Percentiles rank a stretch among this genome's conserved stretches.
phyloP scores from a whole-genome alignment of 345 rosid genomes.

The Eucalyptus rudis region DNA sequence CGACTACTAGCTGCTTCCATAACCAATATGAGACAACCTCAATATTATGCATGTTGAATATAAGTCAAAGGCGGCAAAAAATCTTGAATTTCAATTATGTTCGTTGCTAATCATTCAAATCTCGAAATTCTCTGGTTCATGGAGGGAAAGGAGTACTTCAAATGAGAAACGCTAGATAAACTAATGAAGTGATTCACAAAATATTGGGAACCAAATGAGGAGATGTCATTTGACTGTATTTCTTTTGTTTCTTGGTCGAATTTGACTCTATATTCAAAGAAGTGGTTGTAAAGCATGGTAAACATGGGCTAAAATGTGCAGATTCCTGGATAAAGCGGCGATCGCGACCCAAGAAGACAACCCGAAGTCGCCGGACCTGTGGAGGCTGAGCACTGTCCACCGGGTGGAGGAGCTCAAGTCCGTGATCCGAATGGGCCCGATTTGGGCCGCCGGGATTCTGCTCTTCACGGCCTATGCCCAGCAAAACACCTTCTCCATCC shows the following conservation, averaged over 20 bases:
- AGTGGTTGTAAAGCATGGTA: not conserved
- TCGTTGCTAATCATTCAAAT: not conserved
- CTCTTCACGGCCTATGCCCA: slow-evolving; percentile 74
- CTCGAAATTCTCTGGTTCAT: not conserved
- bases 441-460: slow-evolving; percentile 80
- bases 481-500: slow-evolving; percentile 72
- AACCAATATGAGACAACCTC: too few relatives aligned
- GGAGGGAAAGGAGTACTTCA: not conserved
- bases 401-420: slow-evolving; percentile 81
- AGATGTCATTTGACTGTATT: not conserved
- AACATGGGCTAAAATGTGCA: not conserved
- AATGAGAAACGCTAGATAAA: not conserved
- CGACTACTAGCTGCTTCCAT: too few relatives aligned
- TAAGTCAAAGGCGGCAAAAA: not conserved
- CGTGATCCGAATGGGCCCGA: slow-evolving; percentile 76
- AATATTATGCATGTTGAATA: not conserved
- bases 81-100: not conserved
- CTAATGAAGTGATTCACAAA: not conserved
- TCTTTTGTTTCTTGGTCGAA: too few relatives aligned
- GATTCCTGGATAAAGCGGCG: slow-evolving; percentile 81
- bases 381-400: slow-evolving; percentile 81
- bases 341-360: slow-evolving; percentile 44
- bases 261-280: too few relatives aligned
- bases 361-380: slow-evolving; percentile 31
- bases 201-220: not conserved